Conservation (phyloP, 2,329 filamentous ascomycete genomes). For the Xylaria sp. region DNA sequence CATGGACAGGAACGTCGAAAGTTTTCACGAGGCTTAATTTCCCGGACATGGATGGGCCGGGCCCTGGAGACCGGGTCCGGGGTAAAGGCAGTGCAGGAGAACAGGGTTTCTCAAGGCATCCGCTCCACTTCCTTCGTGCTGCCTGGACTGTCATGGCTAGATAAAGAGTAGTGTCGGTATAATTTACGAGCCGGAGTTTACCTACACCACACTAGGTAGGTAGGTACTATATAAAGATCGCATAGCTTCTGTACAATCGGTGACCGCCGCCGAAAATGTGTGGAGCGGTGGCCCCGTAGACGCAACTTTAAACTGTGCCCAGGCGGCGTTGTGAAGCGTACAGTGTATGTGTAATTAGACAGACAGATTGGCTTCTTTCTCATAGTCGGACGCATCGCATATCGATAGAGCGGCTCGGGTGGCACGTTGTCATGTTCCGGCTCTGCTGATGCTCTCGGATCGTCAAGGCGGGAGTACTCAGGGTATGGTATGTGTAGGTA, state of each 20-base stretch:
- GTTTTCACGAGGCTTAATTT: conserved; percentile 28
- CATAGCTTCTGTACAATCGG: not conserved
- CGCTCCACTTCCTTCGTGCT: conserved; percentile 18
- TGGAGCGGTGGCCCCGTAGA: not conserved
- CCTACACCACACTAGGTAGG: too few relatives aligned
- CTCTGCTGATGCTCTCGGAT: not conserved
- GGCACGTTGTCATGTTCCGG: not conserved
- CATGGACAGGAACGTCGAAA: conserved; percentile 8
- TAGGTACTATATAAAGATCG: not conserved
- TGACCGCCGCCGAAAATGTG: not conserved
- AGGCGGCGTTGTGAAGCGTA: not conserved
- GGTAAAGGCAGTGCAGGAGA: not conserved
- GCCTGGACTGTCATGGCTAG: conserved; percentile 1
- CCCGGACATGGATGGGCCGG: conserved; percentile 26
- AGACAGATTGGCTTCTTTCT: not conserved
- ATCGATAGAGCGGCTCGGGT: not conserved
- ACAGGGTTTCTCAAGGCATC: conserved; percentile 13
- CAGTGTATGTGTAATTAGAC: too few relatives aligned
- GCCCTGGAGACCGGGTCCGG: conserved; percentile 8
- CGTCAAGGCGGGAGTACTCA: not conserved
- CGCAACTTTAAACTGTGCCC: not conserved
- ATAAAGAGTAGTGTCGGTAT: too few relatives aligned
- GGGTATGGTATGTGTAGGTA: too few relatives aligned
- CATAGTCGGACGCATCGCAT: not conserved
- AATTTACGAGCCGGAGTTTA: too few relatives aligned